A percentile compares a stretch with the other conserved stretches of the same genome.
These are phyloP conservation scores for Carex pumila DNA, from an alignment of 176 grass and related monocot genomes.

Conservation along the genomic window DNA sequence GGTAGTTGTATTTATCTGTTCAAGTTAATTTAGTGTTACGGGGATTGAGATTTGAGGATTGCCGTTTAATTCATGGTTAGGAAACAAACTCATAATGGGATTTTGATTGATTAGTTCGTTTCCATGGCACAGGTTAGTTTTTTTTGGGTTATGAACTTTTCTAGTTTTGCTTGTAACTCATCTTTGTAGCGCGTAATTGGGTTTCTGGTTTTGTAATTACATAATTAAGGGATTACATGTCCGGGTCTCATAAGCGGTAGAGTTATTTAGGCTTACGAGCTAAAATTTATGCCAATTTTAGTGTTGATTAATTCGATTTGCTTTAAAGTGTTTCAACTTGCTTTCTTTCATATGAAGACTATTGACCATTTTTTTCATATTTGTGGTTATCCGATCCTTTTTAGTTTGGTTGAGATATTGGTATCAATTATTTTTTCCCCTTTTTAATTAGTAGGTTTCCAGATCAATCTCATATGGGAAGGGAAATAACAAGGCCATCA, in stretches of 20 bases:
- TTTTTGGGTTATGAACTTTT: neutral
- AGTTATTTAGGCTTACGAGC: conserved; percentile 6
- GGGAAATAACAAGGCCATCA: conserved; percentile 33
- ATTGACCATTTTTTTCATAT: neutral
- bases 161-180: neutral
- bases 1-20: neutral
- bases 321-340: conserved; percentile 21
- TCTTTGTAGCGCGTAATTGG: neutral
- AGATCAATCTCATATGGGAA: conserved; percentile 33
- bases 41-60: conserved; percentile 3
- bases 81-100: neutral
- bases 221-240: conserved; percentile 16
- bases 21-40: neutral
- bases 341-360: conserved; percentile 2
- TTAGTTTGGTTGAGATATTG: conserved; percentile 16
- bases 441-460: conserved; percentile 27
- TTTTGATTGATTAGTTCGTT: neutral
- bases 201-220: neutral
- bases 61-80: neutral
- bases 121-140: neutral
- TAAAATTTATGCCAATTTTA: neutral
- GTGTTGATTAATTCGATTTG: conserved; percentile 24
- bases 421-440: conserved; percentile 13
- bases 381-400: neutral
- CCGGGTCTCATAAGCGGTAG: neutral